These are phyloP conservation scores for Volvariella volvacea DNA, from an alignment of 1,284 basidiomycete species.

Conservation along the genomic window DNA sequence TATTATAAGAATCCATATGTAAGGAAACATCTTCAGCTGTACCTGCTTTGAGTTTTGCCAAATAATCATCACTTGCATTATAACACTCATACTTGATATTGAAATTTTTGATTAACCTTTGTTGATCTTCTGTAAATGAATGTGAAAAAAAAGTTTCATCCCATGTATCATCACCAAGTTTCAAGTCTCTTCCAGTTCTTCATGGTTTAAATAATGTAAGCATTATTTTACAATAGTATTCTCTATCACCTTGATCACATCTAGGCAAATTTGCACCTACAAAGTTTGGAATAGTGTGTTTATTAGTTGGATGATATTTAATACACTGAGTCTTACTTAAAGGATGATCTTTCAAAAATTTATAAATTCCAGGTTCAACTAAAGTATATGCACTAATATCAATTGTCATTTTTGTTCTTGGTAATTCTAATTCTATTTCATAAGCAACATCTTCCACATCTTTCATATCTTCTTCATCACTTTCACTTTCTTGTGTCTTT, in stretches of 20 bases:
- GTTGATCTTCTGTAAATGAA: conserved; percentile 10
- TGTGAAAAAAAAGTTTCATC: conserved; percentile 14
- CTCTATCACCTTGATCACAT: conserved; percentile 15
- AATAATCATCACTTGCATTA: conserved; percentile 18
- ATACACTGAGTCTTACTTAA: background rate
- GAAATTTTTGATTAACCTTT: conserved; percentile 16
- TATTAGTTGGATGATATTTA: background rate
- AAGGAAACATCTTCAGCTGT: background rate
- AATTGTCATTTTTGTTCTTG: background rate
- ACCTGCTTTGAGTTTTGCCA: conserved; percentile 7
- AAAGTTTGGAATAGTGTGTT: conserved; percentile 13
- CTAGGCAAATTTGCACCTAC: conserved; percentile 14
- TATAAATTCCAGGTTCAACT: too few relatives aligned
- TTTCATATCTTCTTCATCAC: background rate
- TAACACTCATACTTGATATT: conserved; percentile 20
- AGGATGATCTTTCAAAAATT: conserved; percentile 1
- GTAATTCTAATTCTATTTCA: background rate
- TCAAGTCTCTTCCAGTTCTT: conserved; percentile 13
- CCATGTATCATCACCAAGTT: conserved; percentile 12
- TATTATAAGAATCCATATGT: background rate
- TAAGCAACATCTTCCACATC: background rate
- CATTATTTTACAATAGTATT: conserved; percentile 22
- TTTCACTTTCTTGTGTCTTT: background rate
- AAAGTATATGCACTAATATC: background rate
- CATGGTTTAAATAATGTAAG: conserved; percentile 21